Evolutionary conservation across 2,329 filamentous ascomycete species (phyloP), one percentile per base, ranked within the genome.

Genomic region (Hymenoscyphus albidus): DNA sequence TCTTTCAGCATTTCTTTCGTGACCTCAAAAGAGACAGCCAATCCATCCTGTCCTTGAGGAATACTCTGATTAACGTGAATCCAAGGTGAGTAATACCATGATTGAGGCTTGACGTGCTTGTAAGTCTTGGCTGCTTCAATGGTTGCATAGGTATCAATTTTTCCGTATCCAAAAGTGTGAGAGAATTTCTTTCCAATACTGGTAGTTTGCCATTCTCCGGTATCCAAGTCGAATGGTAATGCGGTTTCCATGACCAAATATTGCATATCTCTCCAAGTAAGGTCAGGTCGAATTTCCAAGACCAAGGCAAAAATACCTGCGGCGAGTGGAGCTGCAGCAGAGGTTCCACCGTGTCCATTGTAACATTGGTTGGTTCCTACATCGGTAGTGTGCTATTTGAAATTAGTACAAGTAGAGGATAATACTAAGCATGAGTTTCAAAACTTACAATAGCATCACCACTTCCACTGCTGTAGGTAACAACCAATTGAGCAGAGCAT

Each of bases 31-130:
- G 81, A 83, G 61, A 91, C 92, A 1, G 88, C 84, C 48, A 99
- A 78, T 0, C 95, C 95, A 63, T 90, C 78, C 31, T 91, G 81
- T 59, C 93, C 95, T 77, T 99, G 88, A 0, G 95, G 95, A 67
- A 99, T 93, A 1, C 81, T 79, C 74, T 94, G 85, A 73, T 93
- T 89, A 67, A 99, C 92, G 70, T 95, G 92, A 69, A 97, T 84
- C 93, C 95, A 97, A 0, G 95, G 94, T 13, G 93, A 96, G 76
- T 90, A 93, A 76, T 85, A 93, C 94, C 95, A 99, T 5, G 93
- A 89, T 78, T 99, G 95, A 9, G 95, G 94, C 78, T 98, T 98
- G 69, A 98, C 93, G 22, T 88, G 84, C 69, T 92, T 82, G 88
- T 92, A 98, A 0, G 83, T 86, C 80, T 92, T 96, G 63, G 95